phyloP scores from a whole-genome alignment of 164 flowering plant species.

The Umbilicus rupestris region DNA sequence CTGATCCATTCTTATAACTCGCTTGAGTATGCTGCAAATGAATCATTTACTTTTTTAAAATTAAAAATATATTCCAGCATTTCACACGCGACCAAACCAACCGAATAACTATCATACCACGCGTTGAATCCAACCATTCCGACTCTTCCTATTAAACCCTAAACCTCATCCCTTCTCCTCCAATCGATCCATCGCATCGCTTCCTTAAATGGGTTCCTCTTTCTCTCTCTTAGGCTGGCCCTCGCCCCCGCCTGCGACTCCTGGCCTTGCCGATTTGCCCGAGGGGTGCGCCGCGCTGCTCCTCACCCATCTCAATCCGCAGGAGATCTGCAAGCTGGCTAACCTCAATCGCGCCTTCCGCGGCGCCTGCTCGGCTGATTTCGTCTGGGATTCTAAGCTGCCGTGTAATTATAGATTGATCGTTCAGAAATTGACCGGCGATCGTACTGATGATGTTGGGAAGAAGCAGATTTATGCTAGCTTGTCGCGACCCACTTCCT shows the following conservation, averaged over 20 bases:
- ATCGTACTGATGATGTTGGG: slow-evolving; percentile 18
- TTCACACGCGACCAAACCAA: no score
- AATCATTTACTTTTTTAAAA: no score
- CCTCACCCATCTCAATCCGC: slow-evolving; percentile 45
- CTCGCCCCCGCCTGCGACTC: slow-evolving; percentile 9
- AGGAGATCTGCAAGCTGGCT: slow-evolving; percentile 64
- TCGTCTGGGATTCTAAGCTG: slow-evolving; percentile 80
- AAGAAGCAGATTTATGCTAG: slow-evolving; percentile 54
- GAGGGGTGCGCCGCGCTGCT: slow-evolving; percentile 70
- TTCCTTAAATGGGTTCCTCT: slow-evolving; percentile 32
- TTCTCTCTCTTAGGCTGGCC: slow-evolving; percentile 16
- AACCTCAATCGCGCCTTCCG: slow-evolving; percentile 58
- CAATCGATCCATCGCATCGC: no score
- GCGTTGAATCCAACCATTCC: no score
- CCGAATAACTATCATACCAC: no score
- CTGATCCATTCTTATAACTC: no score
- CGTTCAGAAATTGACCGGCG: slow-evolving; percentile 29
- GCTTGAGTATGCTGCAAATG: no score
- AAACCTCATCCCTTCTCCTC: no score
- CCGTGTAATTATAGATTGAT: slow-evolving; percentile 53
- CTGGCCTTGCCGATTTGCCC: slow-evolving; percentile 70
- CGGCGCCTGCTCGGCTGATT: slow-evolving; percentile 78
- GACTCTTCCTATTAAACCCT: no score
- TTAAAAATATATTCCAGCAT: no score
- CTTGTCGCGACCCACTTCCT: slow-evolving; percentile 31